Evolutionary conservation across 331 rosid genomes (phyloP).

Genomic region (Quercus lobata): DNA sequence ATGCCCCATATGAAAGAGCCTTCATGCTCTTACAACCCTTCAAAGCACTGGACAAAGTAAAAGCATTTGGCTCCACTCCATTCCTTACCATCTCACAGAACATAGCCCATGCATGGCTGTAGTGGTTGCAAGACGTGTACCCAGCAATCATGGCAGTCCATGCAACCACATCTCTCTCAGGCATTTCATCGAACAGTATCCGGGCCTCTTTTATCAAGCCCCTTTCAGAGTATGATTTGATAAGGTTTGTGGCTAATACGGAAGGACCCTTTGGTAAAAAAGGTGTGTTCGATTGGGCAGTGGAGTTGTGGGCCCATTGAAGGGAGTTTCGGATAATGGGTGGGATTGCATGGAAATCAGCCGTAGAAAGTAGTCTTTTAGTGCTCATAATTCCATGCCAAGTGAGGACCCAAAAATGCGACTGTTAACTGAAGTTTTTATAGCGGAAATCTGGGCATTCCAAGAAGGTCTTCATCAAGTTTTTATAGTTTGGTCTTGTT

Average conservation of each 20-base stretch:
- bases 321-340: slow-evolving; percentile 37
- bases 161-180: slow-evolving; percentile 48
- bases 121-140: slow-evolving; percentile 44
- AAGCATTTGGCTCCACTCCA: slow-evolving; percentile 48
- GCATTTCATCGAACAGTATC: slow-evolving; percentile 71
- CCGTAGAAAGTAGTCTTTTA: slow-evolving; percentile 18
- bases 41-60: slow-evolving; percentile 62
- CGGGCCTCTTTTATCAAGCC: slow-evolving; percentile 55
- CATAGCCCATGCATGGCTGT: slow-evolving; percentile 43
- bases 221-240: slow-evolving; percentile 33
- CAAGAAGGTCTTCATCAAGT: too few relatives aligned
- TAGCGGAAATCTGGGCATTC: too few relatives aligned
- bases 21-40: slow-evolving; percentile 66
- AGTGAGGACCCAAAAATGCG: too few relatives aligned
- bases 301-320: slow-evolving; percentile 9
- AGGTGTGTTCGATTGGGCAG: slow-evolving; percentile 24
- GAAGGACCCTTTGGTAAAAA: slow-evolving; percentile 31
- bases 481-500: too few relatives aligned
- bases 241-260: slow-evolving; percentile 48
- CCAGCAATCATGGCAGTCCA: slow-evolving; percentile 82
- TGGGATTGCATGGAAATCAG: slow-evolving; percentile 41
- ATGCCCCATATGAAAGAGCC: slow-evolving; percentile 47
- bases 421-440: too few relatives aligned
- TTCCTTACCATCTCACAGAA: slow-evolving; percentile 51
- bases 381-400: slow-evolving; percentile 19